A percentile compares a stretch with the other conserved stretches of the same genome.
Conservation (phyloP, 352 stramenopile species). For the Globisporangium spiculum region DNA sequence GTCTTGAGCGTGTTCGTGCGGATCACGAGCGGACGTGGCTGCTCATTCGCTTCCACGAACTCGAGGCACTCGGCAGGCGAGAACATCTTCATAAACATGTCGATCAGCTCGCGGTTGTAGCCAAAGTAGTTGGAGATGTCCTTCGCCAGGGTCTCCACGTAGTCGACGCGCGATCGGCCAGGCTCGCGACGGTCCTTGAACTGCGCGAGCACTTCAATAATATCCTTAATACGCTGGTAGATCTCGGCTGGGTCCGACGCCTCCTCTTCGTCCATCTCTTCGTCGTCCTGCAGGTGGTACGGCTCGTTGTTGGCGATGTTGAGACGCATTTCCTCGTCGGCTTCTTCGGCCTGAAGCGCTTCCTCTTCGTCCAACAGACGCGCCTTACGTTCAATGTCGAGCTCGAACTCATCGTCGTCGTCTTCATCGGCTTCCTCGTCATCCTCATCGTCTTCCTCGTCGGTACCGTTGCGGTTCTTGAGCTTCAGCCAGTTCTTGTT, state of each 20-base stretch:
- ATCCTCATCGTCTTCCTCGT: constrained; percentile 43
- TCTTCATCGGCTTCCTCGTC: constrained; percentile 45
- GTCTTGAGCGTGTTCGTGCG: constrained; percentile 99
- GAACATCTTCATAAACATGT: constrained; percentile 98
- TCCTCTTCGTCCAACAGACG: constrained; percentile 78
- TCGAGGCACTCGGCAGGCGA: constrained; percentile 96
- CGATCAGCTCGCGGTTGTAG: constrained; percentile 98
- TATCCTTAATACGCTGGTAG: constrained; percentile 93
- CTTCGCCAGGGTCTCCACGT: constrained; percentile 89
- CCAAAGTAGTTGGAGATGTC: constrained; percentile 98
- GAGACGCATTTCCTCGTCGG: constrained; percentile 83
- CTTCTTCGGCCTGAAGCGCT: constrained; percentile 62
- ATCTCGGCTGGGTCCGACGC: constrained; percentile 80
- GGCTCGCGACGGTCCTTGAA: constrained; percentile 94
- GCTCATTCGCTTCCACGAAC: constrained; percentile 99
- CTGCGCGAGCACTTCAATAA: constrained; percentile 92
- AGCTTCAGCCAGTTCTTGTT: constrained; percentile 87
- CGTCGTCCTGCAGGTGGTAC: constrained; percentile 77
- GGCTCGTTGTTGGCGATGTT: constrained; percentile 85
- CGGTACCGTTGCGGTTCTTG: constrained; percentile 48
- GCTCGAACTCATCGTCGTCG: constrained; percentile 57
- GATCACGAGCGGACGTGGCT: constrained; percentile 96
- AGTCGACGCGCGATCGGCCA: constrained; percentile 92
- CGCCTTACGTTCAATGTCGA: constrained; percentile 87
- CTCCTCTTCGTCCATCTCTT: constrained; percentile 63